Conservation (phyloP, 192 early-diverging fungal species). For the Allomyces javanicus region DNA sequence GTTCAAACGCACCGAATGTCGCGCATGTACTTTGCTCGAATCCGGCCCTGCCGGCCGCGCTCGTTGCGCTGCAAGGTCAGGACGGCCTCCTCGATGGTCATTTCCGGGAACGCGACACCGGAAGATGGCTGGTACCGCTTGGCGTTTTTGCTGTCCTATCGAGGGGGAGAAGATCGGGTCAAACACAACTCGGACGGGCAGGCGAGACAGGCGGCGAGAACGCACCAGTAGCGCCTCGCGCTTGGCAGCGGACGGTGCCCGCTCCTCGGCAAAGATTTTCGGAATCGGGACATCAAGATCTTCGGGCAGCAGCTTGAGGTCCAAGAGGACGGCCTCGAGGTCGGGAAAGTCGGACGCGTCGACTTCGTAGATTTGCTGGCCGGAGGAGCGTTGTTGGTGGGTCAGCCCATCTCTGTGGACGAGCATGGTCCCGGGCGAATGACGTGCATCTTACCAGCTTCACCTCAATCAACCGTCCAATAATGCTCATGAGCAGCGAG, state of each 20-base stretch:
- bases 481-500: constrained; percentile 23
- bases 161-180: no score
- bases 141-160: no score
- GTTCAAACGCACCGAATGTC: constrained; percentile 22
- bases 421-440: no score
- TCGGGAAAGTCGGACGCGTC: constrained; percentile 28
- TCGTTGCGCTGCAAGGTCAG: constrained; percentile 34
- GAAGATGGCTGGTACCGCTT: no score
- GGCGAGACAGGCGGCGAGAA: background rate
- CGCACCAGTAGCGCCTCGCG: constrained; percentile 14
- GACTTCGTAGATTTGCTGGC: constrained; percentile 35
- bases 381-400: background rate
- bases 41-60: constrained; percentile 29
- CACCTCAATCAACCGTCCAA: constrained; percentile 30
- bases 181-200: no score
- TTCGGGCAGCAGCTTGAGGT: constrained; percentile 35
- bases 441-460: no score
- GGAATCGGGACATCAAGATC: constrained; percentile 27
- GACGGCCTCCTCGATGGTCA: constrained; percentile 23
- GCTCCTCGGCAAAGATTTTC: constrained; percentile 27
- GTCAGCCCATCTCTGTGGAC: no score
- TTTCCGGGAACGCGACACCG: constrained; percentile 15
- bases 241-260: constrained; percentile 11
- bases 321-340: constrained; percentile 26
- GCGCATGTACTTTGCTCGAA: constrained; percentile 40